Evolutionary conservation across 306 rosid species (phyloP).

Genomic region (Albizia julibrissin): DNA sequence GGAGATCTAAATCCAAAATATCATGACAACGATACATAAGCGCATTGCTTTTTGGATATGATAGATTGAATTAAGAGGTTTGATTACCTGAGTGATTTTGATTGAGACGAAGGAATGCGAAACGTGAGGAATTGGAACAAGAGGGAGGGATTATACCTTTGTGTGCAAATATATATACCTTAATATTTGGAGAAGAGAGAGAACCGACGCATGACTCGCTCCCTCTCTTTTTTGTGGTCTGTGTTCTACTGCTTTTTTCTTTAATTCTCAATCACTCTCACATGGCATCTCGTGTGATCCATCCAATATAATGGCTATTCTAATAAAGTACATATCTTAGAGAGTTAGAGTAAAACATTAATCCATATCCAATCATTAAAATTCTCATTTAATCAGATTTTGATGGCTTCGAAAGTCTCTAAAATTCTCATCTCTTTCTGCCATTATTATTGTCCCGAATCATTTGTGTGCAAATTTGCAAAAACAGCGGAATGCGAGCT

Average conservation of each 20-base stretch:
- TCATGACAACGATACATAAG: background rate
- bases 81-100: background rate
- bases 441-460: background rate
- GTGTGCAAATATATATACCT: background rate
- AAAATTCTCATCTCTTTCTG: too few relatives aligned
- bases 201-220: slow-evolving; percentile 42
- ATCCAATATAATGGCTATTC: background rate
- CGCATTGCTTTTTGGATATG: background rate
- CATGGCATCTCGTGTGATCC: slow-evolving; percentile 1
- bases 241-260: background rate
- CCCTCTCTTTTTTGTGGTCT: slow-evolving; percentile 18
- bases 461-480: background rate
- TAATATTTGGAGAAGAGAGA: slow-evolving; percentile 16
- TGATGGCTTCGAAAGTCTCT: background rate
- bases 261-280: background rate
- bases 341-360: background rate
- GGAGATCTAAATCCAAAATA: slow-evolving; percentile 33
- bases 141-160: background rate
- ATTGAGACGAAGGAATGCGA: slow-evolving; percentile 16
- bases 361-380: background rate
- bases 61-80: background rate
- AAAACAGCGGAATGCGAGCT: background rate
- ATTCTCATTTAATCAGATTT: background rate
- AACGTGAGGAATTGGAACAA: slow-evolving; percentile 19
- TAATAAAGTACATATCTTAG: background rate